Percentiles rank a stretch among this genome's conserved stretches.
Evolutionary conservation across 441 rosid genomes (phyloP).

Genomic region (Dalechampia spathulata): DNA sequence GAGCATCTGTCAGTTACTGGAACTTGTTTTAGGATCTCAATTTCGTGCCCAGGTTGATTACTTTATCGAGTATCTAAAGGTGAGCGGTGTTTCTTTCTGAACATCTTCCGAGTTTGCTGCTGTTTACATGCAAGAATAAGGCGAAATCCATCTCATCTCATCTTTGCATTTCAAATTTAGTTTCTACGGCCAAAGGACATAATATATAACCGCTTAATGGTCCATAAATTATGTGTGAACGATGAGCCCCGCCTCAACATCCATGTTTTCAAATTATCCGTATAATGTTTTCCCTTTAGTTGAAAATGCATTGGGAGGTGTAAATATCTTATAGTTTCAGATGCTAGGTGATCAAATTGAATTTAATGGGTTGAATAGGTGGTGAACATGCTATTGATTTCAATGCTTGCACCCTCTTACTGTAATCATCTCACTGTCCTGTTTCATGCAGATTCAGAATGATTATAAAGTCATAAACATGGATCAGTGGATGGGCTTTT

Average conservation of each 20-base stretch:
- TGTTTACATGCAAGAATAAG: neutral
- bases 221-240: too few species aligned
- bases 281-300: too few species aligned
- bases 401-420: neutral
- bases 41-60: constrained; percentile 81
- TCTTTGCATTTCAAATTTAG: constrained; percentile 1
- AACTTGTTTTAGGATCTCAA: constrained; percentile 78
- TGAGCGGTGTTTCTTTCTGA: constrained; percentile 11
- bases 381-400: neutral
- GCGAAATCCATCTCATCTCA: neutral
- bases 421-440: too few species aligned
- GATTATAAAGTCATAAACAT: constrained; percentile 52
- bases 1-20: constrained; percentile 85
- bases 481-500: constrained; percentile 56
- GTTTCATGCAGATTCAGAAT: constrained; percentile 36
- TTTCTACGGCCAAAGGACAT: neutral
- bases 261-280: too few species aligned
- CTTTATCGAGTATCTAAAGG: constrained; percentile 78
- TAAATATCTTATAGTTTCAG: neutral
- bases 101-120: constrained; percentile 11
- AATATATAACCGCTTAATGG: too few species aligned
- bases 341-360: neutral
- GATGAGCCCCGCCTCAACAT: too few species aligned
- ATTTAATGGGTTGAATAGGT: neutral
- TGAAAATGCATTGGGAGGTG: neutral